Evolutionary conservation across 1,284 basidiomycete species (phyloP).

Genomic region (Cutaneotrichosporon cavernicola): DNA sequence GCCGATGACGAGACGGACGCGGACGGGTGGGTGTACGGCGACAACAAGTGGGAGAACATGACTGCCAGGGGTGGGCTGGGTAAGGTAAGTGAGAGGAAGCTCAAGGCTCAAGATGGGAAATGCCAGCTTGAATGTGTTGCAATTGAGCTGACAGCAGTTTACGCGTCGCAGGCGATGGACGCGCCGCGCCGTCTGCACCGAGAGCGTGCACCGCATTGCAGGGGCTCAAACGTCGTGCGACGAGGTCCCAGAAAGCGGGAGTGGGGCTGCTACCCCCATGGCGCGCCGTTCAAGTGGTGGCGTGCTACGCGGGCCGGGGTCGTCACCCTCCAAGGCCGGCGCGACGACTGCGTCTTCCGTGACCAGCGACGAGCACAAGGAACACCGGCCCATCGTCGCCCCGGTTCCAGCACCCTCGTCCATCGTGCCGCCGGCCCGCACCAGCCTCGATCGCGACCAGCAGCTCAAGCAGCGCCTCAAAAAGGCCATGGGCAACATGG

Average conservation of each 20-base stretch:
- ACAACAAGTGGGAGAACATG: conserved; percentile 90
- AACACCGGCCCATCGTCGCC: conserved; percentile 18
- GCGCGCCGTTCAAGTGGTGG: not conserved
- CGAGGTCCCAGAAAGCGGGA: conserved; percentile 27
- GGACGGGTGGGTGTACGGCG: conserved; percentile 91
- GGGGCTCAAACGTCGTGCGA: conserved; percentile 16
- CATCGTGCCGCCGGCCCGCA: not conserved
- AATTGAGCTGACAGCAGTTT: conserved; percentile 57
- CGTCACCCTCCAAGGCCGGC: conserved; percentile 5
- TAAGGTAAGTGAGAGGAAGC: conserved; percentile 58
- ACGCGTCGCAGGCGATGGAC: conserved; percentile 81
- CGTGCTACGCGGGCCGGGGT: not conserved
- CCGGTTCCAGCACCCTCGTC: conserved; percentile 2
- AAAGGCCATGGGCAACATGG: conserved; percentile 52
- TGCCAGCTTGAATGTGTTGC: not conserved
- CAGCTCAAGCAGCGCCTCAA: conserved; percentile 49
- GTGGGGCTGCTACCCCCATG: conserved; percentile 12
- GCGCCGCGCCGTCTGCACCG: conserved; percentile 71
- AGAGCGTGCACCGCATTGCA: conserved; percentile 61
- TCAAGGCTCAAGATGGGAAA: no score
- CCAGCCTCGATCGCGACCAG: conserved; percentile 35
- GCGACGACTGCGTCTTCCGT: not conserved
- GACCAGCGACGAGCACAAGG: not conserved
- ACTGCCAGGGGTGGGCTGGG: conserved; percentile 77
- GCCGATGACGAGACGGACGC: conserved; percentile 63